These are phyloP conservation scores for Rhizoclosmatium sp. DNA, from an alignment of 192 early-diverging fungal genomes.

Conservation along the genomic window DNA sequence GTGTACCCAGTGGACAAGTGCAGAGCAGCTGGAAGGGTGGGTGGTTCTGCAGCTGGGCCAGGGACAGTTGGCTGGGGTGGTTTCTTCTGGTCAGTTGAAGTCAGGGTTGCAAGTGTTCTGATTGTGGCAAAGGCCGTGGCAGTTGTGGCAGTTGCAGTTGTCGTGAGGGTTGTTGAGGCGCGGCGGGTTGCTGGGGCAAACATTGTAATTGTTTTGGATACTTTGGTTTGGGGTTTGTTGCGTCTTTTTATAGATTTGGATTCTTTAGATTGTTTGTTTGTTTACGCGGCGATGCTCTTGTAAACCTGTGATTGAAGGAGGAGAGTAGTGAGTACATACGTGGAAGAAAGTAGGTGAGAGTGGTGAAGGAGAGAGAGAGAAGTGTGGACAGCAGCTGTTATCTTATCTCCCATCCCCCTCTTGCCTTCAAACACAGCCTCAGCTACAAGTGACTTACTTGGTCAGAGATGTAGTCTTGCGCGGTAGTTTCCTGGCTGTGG, in stretches of 20 bases:
- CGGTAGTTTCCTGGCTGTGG: conserved; percentile 86
- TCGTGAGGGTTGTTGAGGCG: too few species aligned
- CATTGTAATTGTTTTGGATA: too few species aligned
- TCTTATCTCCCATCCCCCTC: too few species aligned
- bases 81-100: conserved; percentile 20
- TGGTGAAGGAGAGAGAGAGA: too few species aligned
- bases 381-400: too few species aligned
- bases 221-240: background rate
- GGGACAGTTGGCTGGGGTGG: conserved; percentile 32
- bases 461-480: conserved; percentile 91
- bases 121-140: background rate
- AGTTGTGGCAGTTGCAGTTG: conserved; percentile 4
- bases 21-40: conserved; percentile 67
- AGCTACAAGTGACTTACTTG: conserved; percentile 58
- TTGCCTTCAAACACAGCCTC: background rate
- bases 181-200: too few species aligned
- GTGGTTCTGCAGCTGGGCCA: conserved; percentile 48
- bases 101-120: conserved; percentile 35
- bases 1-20: conserved; percentile 82
- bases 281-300: conserved; percentile 39
- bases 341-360: too few species aligned
- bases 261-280: background rate
- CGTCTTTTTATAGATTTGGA: background rate
- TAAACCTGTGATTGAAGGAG: conserved; percentile 43
- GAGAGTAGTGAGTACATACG: background rate